Percentiles rank a stretch among this genome's conserved stretches.
Conservation (phyloP, 495 filamentous ascomycete species). For the Penicillium paradoxum region DNA sequence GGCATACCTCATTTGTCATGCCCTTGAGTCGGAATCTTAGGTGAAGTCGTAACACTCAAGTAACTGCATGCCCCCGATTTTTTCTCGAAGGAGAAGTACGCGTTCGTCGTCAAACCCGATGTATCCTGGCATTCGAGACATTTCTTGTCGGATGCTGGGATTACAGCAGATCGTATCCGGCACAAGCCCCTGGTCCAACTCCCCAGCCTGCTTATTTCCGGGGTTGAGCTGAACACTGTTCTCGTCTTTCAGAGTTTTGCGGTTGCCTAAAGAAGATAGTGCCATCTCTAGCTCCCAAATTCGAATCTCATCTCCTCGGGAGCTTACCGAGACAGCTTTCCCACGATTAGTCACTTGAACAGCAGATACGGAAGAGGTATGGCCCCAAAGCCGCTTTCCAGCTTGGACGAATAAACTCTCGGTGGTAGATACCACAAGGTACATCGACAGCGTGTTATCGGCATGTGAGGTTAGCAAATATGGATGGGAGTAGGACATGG, state of each 20-base stretch:
- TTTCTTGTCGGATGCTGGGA: not conserved
- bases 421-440: conserved; percentile 72
- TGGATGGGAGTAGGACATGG: conserved; percentile 81
- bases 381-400: conserved; percentile 82
- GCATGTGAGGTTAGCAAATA: conserved; percentile 84
- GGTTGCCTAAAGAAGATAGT: conserved; percentile 43
- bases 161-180: not conserved
- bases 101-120: conserved; percentile 92
- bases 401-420: conserved; percentile 62
- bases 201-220: conserved; percentile 19
- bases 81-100: conserved; percentile 79
- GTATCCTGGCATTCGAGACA: conserved; percentile 50
- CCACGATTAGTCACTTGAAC: conserved; percentile 83
- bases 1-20: not conserved
- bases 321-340: conserved; percentile 85
- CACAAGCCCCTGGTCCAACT: not conserved
- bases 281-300: conserved; percentile 92
- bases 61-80: conserved; percentile 58
- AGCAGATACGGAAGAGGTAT: conserved; percentile 84
- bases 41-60: conserved; percentile 93
- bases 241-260: conserved; percentile 35
- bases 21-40: conserved; percentile 27
- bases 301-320: conserved; percentile 75
- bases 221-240: conserved; percentile 53
- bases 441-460: conserved; percentile 89